Evolutionary conservation across 164 flowering plant species (phyloP).

Genomic region (Aristolochia californica): DNA sequence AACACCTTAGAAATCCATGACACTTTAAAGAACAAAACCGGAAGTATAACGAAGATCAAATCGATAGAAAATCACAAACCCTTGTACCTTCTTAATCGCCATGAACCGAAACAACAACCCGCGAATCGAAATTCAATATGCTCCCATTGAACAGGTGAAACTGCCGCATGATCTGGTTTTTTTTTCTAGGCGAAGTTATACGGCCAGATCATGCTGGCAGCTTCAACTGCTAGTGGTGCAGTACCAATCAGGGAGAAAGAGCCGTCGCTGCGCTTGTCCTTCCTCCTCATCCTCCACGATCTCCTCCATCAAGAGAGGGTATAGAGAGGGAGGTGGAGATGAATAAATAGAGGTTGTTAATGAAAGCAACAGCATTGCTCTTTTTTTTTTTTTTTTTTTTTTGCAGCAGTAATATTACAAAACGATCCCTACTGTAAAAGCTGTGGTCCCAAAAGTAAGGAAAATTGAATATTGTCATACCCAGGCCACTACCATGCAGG

Average conservation of each 20-base stretch:
- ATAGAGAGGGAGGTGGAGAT: constrained; percentile 5
- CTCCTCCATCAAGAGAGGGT: constrained; percentile 3
- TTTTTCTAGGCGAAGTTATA: no score
- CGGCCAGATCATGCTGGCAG: constrained; percentile 87
- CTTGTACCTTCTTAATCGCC: no score
- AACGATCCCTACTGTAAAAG: not conserved
- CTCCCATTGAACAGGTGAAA: constrained; percentile 50
- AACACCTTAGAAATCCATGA: no score
- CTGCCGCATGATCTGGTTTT: constrained; percentile 69
- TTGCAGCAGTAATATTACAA: not conserved
- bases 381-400: constrained; percentile 6
- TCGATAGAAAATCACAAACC: no score
- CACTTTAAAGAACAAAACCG: no score
- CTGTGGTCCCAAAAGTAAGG: constrained; percentile 41
- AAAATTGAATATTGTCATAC: constrained; percentile 50
- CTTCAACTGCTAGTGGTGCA: constrained; percentile 56
- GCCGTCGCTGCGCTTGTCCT: no score
- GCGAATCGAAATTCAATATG: constrained; percentile 2
- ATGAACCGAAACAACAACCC: no score
- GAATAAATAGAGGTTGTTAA: not conserved
- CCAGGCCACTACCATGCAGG: constrained; percentile 15
- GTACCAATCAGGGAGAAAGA: no score
- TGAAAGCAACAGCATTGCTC: not conserved
- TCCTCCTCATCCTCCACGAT: not conserved
- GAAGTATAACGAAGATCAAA: no score